These are phyloP conservation scores for Sporothrix globosa DNA, from an alignment of 2,329 filamentous ascomycete genomes.

Conservation along the genomic window DNA sequence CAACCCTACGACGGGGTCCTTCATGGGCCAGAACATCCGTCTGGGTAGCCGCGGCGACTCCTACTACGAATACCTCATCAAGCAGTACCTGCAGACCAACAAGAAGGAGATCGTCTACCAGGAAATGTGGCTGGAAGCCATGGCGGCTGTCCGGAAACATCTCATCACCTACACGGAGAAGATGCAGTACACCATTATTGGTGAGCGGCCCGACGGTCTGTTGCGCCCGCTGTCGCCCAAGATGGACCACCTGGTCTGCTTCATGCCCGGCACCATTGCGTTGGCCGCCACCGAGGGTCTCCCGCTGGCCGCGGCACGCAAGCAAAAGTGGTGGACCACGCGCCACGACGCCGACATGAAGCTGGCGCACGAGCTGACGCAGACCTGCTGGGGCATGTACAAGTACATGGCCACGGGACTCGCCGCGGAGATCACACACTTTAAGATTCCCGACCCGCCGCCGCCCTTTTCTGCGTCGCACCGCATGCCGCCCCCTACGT, in stretches of 20 bases:
- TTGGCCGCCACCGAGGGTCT: slow-evolving; percentile 81
- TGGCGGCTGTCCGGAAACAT: slow-evolving; percentile 86
- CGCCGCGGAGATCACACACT: slow-evolving; percentile 94
- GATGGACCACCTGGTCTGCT: slow-evolving; percentile 98
- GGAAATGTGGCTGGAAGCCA: slow-evolving; percentile 88
- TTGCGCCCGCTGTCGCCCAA: slow-evolving; percentile 71
- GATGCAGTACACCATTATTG: slow-evolving; percentile 83
- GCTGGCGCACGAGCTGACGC: slow-evolving; percentile 86
- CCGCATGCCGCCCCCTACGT: slow-evolving; percentile 52
- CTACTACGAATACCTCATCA: slow-evolving; percentile 98
- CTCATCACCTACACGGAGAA: slow-evolving; percentile 85
- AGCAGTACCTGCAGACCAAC: slow-evolving; percentile 94
- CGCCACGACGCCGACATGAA: slow-evolving; percentile 84
- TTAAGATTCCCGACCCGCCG: slow-evolving; percentile 73
- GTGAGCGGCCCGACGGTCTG: slow-evolving; percentile 78
- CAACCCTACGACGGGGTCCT: slow-evolving; percentile 74
- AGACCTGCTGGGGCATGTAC: slow-evolving; percentile 99
- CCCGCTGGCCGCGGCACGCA: slow-evolving; percentile 73
- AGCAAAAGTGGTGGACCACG: slow-evolving; percentile 71
- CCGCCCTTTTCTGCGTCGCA: slow-evolving; percentile 61
- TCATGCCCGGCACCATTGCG: slow-evolving; percentile 94
- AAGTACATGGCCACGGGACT: slow-evolving; percentile 85
- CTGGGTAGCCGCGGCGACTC: slow-evolving; percentile 93
- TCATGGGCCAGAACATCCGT: slow-evolving; percentile 82
- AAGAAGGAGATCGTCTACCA: slow-evolving; percentile 82